Percentiles rank a stretch among this genome's conserved stretches.
These are phyloP conservation scores for Ascocoryne sarcoides DNA, from an alignment of 2,329 filamentous ascomycete genomes.

Conservation along the genomic window DNA sequence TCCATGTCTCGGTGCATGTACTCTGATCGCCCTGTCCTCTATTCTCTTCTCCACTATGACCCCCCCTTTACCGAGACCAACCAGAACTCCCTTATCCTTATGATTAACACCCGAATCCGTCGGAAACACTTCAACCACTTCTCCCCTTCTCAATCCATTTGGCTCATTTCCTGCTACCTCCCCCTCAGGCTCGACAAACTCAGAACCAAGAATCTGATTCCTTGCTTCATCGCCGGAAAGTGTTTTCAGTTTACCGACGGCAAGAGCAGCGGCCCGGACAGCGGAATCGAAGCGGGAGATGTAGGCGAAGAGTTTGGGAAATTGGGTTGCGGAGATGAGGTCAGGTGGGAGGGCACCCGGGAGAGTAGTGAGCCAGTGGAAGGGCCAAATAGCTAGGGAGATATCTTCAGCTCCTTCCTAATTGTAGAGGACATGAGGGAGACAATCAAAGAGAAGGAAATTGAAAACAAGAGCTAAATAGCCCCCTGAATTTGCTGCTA, in stretches of 20 bases:
- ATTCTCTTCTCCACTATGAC: constrained; percentile 46
- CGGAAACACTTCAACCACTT: constrained; percentile 48
- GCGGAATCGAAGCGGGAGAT: constrained; percentile 49
- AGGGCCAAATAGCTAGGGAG: constrained; percentile 46
- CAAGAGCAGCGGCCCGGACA: constrained; percentile 34
- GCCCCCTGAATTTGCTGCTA: too few species aligned
- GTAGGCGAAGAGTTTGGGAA: constrained; percentile 56
- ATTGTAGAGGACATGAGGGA: too few species aligned
- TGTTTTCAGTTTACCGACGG: constrained; percentile 31
- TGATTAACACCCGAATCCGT: constrained; percentile 52
- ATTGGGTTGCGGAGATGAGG: constrained; percentile 41
- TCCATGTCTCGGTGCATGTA: constrained; percentile 54
- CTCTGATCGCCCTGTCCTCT: constrained; percentile 36
- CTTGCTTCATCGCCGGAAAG: constrained; percentile 48
- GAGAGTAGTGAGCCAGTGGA: constrained; percentile 55
- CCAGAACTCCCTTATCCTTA: constrained; percentile 47
- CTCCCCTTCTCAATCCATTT: constrained; percentile 42
- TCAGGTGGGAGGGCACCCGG: constrained; percentile 45
- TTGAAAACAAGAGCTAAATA: background rate
- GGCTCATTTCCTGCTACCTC: constrained; percentile 43
- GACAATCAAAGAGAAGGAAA: background rate
- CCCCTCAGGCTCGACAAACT: constrained; percentile 5
- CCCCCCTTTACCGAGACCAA: constrained; percentile 44
- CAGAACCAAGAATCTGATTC: constrained; percentile 31
- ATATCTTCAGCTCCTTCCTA: too few species aligned